Percentiles rank a stretch among this genome's conserved stretches.
Evolutionary conservation across 208 protist genomes (phyloP).

Genomic region (Trypanosoma melophagium): DNA sequence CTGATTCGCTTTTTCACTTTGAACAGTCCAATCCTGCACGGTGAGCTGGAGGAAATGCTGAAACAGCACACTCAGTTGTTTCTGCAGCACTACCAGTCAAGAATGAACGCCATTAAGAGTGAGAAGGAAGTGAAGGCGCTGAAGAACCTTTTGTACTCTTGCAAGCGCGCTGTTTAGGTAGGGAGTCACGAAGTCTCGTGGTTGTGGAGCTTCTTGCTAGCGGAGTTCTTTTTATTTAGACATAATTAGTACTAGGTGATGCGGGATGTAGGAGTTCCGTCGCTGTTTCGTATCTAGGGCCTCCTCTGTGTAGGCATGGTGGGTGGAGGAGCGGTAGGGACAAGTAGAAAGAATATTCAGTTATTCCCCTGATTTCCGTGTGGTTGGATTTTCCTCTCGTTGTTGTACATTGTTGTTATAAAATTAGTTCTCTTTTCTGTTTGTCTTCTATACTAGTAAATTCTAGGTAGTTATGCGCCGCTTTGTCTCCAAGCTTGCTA

Average conservation of each 20-base stretch:
- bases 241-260: constrained; percentile 2
- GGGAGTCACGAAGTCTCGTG: background rate
- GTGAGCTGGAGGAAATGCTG: constrained; percentile 80
- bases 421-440: background rate
- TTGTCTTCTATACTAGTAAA: background rate
- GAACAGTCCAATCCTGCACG: constrained; percentile 71
- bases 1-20: constrained; percentile 83
- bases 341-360: background rate
- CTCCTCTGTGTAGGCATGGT: background rate
- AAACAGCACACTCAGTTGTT: constrained; percentile 85
- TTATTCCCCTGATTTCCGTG: background rate
- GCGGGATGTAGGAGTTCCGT: background rate
- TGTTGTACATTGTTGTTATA: constrained; percentile 1
- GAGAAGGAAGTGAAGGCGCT: constrained; percentile 79
- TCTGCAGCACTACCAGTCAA: constrained; percentile 86
- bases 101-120: constrained; percentile 87
- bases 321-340: background rate
- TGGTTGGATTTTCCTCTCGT: background rate
- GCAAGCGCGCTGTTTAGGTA: constrained; percentile 83
- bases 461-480: constrained; percentile 48
- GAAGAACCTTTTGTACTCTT: constrained; percentile 88
- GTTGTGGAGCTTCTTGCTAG: background rate
- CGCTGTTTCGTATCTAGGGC: constrained; percentile 5
- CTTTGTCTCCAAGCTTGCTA: constrained; percentile 47
- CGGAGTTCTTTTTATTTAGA: background rate